These are phyloP conservation scores for Hygrophoropsis aurantiaca DNA, from an alignment of 768 basidiomycete genomes.

Conservation along the genomic window DNA sequence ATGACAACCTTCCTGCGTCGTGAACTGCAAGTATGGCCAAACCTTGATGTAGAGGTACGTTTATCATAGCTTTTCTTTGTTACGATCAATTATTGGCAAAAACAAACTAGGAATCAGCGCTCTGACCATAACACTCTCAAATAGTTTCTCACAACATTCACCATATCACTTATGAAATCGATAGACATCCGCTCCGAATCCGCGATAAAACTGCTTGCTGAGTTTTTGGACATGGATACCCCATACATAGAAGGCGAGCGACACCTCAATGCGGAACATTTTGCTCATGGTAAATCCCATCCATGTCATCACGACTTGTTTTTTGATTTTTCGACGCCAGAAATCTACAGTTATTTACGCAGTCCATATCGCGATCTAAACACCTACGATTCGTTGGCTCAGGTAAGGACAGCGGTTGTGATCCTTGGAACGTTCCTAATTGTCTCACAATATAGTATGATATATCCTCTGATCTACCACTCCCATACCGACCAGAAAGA, in stretches of 20 bases:
- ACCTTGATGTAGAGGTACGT: constrained; percentile 85
- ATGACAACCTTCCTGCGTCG: constrained; percentile 81
- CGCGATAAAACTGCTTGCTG: constrained; percentile 79
- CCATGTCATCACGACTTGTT: neutral
- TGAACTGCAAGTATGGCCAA: constrained; percentile 85
- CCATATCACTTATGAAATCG: constrained; percentile 85
- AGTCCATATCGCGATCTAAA: constrained; percentile 86
- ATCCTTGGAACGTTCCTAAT: constrained; percentile 1
- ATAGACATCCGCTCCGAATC: constrained; percentile 91
- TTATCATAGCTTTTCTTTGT: neutral
- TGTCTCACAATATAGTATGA: constrained; percentile 52
- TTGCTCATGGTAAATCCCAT: constrained; percentile 77
- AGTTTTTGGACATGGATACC: constrained; percentile 82
- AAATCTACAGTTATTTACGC: constrained; percentile 85
- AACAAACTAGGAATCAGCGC: constrained; percentile 7
- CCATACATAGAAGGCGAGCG: constrained; percentile 56
- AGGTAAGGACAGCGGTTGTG: constrained; percentile 45
- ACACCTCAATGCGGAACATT: constrained; percentile 82
- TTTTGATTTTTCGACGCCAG: constrained; percentile 38
- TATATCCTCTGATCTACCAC: constrained; percentile 40
- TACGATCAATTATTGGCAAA: neutral
- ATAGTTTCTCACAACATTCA: constrained; percentile 88
- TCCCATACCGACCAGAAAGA: constrained; percentile 27
- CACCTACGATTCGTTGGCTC: constrained; percentile 77
- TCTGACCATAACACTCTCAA: constrained; percentile 15